These are phyloP conservation scores for Trichomonascaceae sp. DNA, from an alignment of 1,139 yeast species.

Conservation along the genomic window DNA sequence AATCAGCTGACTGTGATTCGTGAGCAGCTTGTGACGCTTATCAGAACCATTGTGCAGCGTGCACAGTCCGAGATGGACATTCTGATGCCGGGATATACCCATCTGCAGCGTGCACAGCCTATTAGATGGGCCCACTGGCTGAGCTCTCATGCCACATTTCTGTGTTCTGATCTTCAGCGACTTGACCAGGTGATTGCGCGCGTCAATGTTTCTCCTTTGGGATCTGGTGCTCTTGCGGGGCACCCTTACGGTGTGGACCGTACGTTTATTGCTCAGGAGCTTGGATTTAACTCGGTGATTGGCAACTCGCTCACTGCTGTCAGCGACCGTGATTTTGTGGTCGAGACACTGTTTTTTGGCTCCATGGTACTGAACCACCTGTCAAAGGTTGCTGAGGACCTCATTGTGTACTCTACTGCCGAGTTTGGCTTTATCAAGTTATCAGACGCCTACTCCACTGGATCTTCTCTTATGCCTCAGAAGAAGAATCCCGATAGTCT, in stretches of 20 bases:
- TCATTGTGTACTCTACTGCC: constrained; percentile 90
- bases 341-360: constrained; percentile 96
- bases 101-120: constrained; percentile 97
- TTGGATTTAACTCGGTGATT: constrained; percentile 74
- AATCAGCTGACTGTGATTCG: constrained; percentile 53
- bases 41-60: constrained; percentile 54
- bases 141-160: constrained; percentile 86
- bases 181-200: constrained; percentile 67
- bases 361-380: constrained; percentile 89
- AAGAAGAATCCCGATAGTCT: constrained; percentile 96
- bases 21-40: constrained; percentile 45
- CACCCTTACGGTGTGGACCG: constrained; percentile 98
- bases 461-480: constrained; percentile 97
- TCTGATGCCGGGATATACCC: constrained; percentile 98
- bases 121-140: constrained; percentile 99
- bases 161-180: constrained; percentile 80
- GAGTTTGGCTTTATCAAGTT: constrained; percentile 89
- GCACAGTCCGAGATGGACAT: constrained; percentile 79
- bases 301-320: constrained; percentile 94
- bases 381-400: constrained; percentile 86
- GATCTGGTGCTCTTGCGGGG: constrained; percentile 97
- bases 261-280: constrained; percentile 64
- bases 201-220: constrained; percentile 81
- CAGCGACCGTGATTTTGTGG: constrained; percentile 93
- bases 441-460: constrained; percentile 97